phyloP scores from a whole-genome alignment of 495 filamentous ascomycete species.

The Annulohypoxylon moriforme region DNA sequence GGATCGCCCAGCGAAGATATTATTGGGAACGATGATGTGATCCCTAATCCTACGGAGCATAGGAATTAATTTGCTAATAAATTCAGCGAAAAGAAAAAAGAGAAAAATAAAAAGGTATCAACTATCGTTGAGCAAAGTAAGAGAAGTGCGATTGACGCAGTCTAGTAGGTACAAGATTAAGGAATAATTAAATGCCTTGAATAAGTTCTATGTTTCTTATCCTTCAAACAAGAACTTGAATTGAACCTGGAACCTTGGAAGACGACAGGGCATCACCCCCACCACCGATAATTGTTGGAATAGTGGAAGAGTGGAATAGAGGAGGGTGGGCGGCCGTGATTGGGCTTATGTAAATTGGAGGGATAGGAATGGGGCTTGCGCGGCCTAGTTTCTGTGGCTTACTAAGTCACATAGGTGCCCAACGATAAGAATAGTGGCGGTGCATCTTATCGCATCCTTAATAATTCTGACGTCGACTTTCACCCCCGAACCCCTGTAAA shows the following conservation, averaged over 20 bases:
- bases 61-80: constrained; percentile 3
- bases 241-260: not conserved
- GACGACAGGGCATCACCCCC: not conserved
- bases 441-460: constrained; percentile 35
- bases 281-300: not conserved
- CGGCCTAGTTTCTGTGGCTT: not conserved
- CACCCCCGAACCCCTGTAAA: not conserved
- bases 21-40: constrained; percentile 2
- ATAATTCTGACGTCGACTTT: constrained; percentile 41
- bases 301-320: not conserved
- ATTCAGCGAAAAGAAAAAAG: not conserved
- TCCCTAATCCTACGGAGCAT: constrained; percentile 15
- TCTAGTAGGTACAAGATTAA: constrained; percentile 7
- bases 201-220: not conserved
- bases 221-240: not conserved
- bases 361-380: not conserved
- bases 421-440: constrained; percentile 27
- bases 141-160: constrained; percentile 4
- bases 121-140: constrained; percentile 4
- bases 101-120: not conserved
- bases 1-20: constrained; percentile 4
- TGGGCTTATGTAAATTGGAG: constrained; percentile 4
- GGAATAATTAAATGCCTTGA: constrained; percentile 8
- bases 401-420: not conserved
- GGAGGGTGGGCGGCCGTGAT: not conserved